Evolutionary conservation across 495 filamentous ascomycete genomes (phyloP).

Genomic region (Neurospora sp.): DNA sequence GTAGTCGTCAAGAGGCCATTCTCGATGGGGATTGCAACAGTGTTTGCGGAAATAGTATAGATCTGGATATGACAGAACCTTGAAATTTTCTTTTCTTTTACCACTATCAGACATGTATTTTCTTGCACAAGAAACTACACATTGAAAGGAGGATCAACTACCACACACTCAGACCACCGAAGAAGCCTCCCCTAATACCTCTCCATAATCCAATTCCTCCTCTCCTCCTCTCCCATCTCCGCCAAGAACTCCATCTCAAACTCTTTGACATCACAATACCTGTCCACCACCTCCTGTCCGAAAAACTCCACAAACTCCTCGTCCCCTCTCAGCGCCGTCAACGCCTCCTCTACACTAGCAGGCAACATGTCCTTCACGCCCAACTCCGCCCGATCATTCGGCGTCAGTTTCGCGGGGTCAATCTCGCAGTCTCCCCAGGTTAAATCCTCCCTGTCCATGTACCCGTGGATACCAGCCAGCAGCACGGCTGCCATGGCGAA

Average conservation of each 20-base stretch:
- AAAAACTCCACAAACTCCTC: constrained; percentile 34
- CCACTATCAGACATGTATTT: not conserved
- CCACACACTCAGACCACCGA: not conserved
- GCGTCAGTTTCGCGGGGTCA: constrained; percentile 42
- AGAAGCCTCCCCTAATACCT: constrained; percentile 30
- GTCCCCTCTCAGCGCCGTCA: constrained; percentile 39
- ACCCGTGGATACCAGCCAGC: constrained; percentile 52
- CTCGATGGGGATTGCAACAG: no score
- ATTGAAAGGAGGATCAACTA: no score
- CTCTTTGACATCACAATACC: constrained; percentile 51
- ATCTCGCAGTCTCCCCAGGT: constrained; percentile 47
- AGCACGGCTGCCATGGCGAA: constrained; percentile 57
- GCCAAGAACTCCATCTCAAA: constrained; percentile 40
- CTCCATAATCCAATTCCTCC: constrained; percentile 52
- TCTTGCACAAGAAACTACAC: not conserved
- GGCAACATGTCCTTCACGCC: constrained; percentile 47
- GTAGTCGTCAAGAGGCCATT: no score
- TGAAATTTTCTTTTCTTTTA: not conserved
- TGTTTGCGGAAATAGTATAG: no score
- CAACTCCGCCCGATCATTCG: constrained; percentile 37
- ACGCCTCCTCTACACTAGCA: constrained; percentile 38
- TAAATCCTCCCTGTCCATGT: constrained; percentile 36
- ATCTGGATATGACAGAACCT: no score
- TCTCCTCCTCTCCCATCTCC: constrained; percentile 31
- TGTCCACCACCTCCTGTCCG: constrained; percentile 43